A percentile compares a stretch with the other conserved stretches of the same genome.
phyloP scores from a whole-genome alignment of 805 yeast genomes.

The Candida verbasci region DNA sequence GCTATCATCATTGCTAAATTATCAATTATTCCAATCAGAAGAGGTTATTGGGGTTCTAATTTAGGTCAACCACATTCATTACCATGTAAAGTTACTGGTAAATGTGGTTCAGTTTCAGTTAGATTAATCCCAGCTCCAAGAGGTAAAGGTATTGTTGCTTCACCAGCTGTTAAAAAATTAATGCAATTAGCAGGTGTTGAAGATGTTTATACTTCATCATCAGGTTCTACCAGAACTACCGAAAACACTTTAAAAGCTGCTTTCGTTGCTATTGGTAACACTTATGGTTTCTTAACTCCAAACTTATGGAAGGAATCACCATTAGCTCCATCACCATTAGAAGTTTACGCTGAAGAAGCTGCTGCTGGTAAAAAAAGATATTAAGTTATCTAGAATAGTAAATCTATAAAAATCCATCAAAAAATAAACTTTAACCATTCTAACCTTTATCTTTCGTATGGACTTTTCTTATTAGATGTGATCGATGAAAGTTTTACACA shows the following conservation, averaged over 20 bases:
- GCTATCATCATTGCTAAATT: slow-evolving; percentile 99
- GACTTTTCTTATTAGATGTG: slow-evolving; percentile 5
- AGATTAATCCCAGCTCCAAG: slow-evolving; percentile 99
- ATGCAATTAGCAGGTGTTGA: slow-evolving; percentile 99
- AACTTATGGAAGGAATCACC: slow-evolving; percentile 92
- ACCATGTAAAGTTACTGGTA: slow-evolving; percentile 97
- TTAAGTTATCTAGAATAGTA: slow-evolving; percentile 36
- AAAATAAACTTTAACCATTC: no score
- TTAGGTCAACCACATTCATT: slow-evolving; percentile 99
- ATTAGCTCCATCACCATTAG: slow-evolving; percentile 89
- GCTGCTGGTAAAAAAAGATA: slow-evolving; percentile 70
- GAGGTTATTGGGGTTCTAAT: slow-evolving; percentile 99
- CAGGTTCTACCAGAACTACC: slow-evolving; percentile 98
- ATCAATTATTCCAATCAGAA: slow-evolving; percentile 98
- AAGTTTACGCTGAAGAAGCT: slow-evolving; percentile 86
- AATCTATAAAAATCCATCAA: not conserved
- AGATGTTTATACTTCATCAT: slow-evolving; percentile 98
- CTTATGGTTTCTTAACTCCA: slow-evolving; percentile 99
- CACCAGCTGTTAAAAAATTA: slow-evolving; percentile 99
- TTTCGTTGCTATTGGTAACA: slow-evolving; percentile 98
- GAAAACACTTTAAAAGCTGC: slow-evolving; percentile 99
- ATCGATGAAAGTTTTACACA: no score
- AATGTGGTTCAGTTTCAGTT: slow-evolving; percentile 99
- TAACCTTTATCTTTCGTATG: no score
- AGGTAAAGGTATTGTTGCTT: slow-evolving; percentile 99